These are phyloP conservation scores for Wolfiporia cocos DNA, from an alignment of 1,284 basidiomycete species.

Conservation along the genomic window DNA sequence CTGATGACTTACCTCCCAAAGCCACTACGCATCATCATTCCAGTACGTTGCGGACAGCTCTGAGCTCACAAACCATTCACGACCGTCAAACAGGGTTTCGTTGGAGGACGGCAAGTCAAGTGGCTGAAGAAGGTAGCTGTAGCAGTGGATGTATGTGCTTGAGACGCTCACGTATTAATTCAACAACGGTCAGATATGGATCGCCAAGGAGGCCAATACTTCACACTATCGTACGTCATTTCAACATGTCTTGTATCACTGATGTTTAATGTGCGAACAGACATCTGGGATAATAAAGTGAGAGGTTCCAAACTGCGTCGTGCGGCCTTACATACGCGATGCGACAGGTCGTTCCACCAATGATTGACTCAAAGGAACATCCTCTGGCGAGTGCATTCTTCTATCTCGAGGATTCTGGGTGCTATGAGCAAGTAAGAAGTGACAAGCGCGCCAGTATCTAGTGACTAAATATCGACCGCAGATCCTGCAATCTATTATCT, in stretches of 20 bases:
- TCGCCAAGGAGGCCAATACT: constrained; percentile 15
- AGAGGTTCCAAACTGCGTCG: background rate
- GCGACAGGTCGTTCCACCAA: constrained; percentile 14
- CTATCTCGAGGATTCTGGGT: constrained; percentile 17
- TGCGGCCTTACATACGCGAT: background rate
- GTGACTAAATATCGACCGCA: too few relatives aligned
- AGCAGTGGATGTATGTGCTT: background rate
- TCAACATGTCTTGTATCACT: too few relatives aligned
- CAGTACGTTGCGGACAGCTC: constrained; percentile 6
- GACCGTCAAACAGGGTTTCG: constrained; percentile 17
- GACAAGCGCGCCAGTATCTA: too few relatives aligned
- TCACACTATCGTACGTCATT: constrained; percentile 17
- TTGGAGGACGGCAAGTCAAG: constrained; percentile 20
- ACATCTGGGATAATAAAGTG: constrained; percentile 18
- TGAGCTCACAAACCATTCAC: background rate
- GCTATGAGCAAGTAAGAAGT: constrained; percentile 18
- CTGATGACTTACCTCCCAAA: background rate
- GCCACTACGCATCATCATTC: constrained; percentile 19
- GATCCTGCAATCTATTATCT: constrained; percentile 19
- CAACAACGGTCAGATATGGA: constrained; percentile 11
- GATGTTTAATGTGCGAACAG: constrained; percentile 1
- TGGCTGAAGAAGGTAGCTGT: constrained; percentile 19
- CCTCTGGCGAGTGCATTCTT: constrained; percentile 15
- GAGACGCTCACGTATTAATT: background rate
- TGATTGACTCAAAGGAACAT: constrained; percentile 16